Evolutionary conservation across 1,139 yeast genomes (phyloP), one percentile per base, ranked within the genome.

Genomic region (Protomyces inouyei): DNA sequence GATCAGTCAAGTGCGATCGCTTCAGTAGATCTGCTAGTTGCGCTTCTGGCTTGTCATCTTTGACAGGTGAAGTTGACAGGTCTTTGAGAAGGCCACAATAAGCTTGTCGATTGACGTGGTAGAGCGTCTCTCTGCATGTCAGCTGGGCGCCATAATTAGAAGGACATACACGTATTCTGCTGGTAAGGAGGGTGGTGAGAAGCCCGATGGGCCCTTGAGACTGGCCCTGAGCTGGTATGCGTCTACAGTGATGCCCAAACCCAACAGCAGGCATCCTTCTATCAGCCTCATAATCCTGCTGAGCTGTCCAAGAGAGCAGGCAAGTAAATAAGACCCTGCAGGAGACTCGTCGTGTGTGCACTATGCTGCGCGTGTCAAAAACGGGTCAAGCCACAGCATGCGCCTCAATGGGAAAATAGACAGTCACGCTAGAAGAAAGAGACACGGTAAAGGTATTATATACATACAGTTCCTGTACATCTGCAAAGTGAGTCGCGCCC

Each of bases 71-170:
- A 1, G 73, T 71, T 48, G 78, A 69, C 8, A 82, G 69, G 51
- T 79, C 76, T 3, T 79, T 71, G 1, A 85, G 72, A 0, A 83
- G 74, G 0, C 82, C 80, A 21, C 77, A 72, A 70, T 82, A 88
- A 2, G 84, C 75, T 0, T 82, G 73, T 25, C 79, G 79, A 70
- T 84, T 79, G 64, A 78, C 78, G 0, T 78, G 77, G 0, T 86
- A 78, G 23, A 84, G 73, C 9, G 87, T 79, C 71, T 87, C 92
- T 2, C 76, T 77, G 59, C 3, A 43, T 38, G 52, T 61, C 21
- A 25, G 28, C 28, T 6, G 35, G 65, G 60, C 43, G 53, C 60
- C 64, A 35, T 36, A 1, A 8, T 35, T n/a, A 16, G 8, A 16
- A 28, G 21, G 21, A n/a, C 38, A 36, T n/a, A 40, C 36, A 40